Evolutionary conservation across 2,329 filamentous ascomycete species (phyloP), one percentile per base, ranked within the genome.

Genomic region (Penicillium sp.): DNA sequence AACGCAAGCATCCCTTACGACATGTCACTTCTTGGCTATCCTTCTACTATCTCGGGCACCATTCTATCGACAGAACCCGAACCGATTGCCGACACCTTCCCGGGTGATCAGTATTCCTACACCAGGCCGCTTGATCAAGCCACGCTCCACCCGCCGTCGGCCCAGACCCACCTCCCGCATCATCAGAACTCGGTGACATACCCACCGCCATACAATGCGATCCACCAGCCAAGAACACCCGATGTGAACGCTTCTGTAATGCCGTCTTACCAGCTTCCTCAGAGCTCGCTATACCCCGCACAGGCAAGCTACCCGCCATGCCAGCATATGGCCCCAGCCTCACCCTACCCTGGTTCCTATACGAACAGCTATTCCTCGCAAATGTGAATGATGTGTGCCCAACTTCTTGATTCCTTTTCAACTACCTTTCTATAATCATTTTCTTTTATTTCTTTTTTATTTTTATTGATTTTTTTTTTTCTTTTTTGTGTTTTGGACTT

Each of bases 151-250:
- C 33, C 60, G 29, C 65, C 55, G 19, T 43, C 37, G 59, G 58
- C 48, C 61, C 56, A 60, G 58, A 55, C 64, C 55, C 61, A 68
- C 56, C 57, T 65, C 54, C 55, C 67, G 56, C 70, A 71, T 63
- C 70, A 69, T 63, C 68, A 67, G 53, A 70, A 63, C 51, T 70
- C 70, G 14, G 65, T 70, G 48, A 67, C 70, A 44, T 73, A 73
- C 52, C 71, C 71, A 51, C 70, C 69, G 19, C 69, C 68, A n/a
- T 72, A 63, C 57, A 71, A 71, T 50, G 55, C 68, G 22, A 62
- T 65, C 24, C 64, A 69, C 31, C 62, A 64, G 45, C 56, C 60
- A 14, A 58, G 58, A 44, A 60, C 62, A 21, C 56, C 63, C 21
- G 63, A 65, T 52, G 53, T 52, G 22, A 56, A 67, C 47, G 43